These are phyloP conservation scores for Cnidoscolus chayamansa DNA, from an alignment of 441 rosid species.

Conservation along the genomic window DNA sequence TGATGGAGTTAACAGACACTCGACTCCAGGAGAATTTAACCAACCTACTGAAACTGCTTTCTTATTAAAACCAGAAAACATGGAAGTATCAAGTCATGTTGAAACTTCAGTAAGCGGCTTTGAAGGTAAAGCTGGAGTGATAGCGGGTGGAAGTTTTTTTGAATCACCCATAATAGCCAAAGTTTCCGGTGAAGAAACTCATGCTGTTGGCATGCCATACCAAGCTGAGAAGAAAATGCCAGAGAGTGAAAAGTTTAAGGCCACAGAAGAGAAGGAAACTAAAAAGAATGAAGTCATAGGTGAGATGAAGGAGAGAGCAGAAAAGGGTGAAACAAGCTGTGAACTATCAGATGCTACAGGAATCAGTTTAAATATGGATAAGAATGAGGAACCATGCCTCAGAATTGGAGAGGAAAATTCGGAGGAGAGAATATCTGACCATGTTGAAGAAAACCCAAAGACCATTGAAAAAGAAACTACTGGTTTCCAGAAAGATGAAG, in stretches of 20 bases:
- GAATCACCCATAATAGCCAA: constrained; percentile 37
- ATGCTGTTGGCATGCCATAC: constrained; percentile 21
- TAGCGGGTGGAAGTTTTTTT: constrained; percentile 36
- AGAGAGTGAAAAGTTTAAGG: constrained; percentile 21
- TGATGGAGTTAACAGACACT: constrained; percentile 26
- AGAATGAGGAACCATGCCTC: constrained; percentile 16
- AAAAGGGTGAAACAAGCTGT: constrained; percentile 18
- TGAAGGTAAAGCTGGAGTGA: constrained; percentile 31
- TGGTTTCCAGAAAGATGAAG: constrained; percentile 8
- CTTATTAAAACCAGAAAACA: constrained; percentile 21
- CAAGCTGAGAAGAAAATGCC: constrained; percentile 24
- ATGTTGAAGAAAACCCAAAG: constrained; percentile 25
- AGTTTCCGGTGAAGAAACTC: constrained; percentile 32
- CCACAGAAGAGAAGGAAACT: constrained; percentile 21
- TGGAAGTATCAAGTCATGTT: constrained; percentile 20
- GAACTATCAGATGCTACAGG: constrained; percentile 18
- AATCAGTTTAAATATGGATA: constrained; percentile 10
- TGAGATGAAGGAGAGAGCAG: constrained; percentile 21
- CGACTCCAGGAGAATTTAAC: constrained; percentile 19
- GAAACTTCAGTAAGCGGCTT: constrained; percentile 21
- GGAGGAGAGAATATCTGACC: constrained; percentile 15
- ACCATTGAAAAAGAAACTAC: constrained; percentile 23
- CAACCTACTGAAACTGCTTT: constrained; percentile 29
- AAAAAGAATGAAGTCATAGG: constrained; percentile 24
- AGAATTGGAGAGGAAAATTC: constrained; percentile 18